These are phyloP conservation scores for Annulohypoxylon nitens DNA, from an alignment of 495 filamentous ascomycete species.

Conservation along the genomic window DNA sequence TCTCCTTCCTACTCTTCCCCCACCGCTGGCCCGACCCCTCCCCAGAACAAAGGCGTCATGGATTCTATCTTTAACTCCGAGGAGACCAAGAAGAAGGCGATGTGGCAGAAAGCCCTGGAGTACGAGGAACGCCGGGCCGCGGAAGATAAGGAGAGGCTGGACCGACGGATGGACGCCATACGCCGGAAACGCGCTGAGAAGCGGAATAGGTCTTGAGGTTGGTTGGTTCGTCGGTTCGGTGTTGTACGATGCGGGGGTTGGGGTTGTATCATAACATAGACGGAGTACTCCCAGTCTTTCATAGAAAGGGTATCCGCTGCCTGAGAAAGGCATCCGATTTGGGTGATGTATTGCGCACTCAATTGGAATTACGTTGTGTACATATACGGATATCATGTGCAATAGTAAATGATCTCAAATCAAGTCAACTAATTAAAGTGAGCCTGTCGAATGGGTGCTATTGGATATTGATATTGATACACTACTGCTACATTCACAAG, in stretches of 20 bases:
- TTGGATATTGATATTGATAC: no score
- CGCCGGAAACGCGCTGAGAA: constrained; percentile 40
- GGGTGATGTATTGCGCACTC: constrained; percentile 21
- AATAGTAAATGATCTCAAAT: constrained; percentile 18
- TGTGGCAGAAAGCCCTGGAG: constrained; percentile 52
- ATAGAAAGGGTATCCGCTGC: constrained; percentile 51
- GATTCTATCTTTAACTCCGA: constrained; percentile 34
- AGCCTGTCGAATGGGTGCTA: no score
- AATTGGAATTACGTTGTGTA: constrained; percentile 36
- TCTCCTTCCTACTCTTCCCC: constrained; percentile 1
- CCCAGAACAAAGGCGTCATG: constrained; percentile 15
- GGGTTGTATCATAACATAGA: constrained; percentile 37
- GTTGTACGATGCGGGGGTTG: constrained; percentile 19
- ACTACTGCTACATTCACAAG: background rate
- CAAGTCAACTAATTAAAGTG: background rate
- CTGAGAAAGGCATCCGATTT: background rate
- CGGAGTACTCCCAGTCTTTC: constrained; percentile 54
- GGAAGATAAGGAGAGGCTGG: constrained; percentile 58
- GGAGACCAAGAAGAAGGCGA: constrained; percentile 55
- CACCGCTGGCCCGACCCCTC: background rate
- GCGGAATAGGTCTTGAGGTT: constrained; percentile 4
- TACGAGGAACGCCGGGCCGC: constrained; percentile 63
- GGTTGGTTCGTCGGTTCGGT: background rate
- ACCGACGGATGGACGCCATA: constrained; percentile 50
- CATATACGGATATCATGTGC: constrained; percentile 30